Evolutionary conservation across 2,329 filamentous ascomycete species (phyloP).

Genomic region (Zopfia rhizophila): DNA sequence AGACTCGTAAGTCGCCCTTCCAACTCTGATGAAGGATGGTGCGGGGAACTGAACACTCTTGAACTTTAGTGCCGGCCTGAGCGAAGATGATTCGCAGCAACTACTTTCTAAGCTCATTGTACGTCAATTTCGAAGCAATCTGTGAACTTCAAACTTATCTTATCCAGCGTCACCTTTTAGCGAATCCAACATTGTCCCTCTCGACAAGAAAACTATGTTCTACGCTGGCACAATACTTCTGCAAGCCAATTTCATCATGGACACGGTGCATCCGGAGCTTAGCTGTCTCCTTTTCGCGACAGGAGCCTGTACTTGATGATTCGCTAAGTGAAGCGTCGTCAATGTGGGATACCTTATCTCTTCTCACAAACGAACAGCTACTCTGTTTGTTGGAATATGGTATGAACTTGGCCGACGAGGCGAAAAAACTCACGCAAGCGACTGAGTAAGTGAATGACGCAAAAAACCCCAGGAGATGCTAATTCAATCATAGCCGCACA

Average conservation of each 20-base stretch:
- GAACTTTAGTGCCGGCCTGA: constrained; percentile 35
- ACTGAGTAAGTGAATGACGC: constrained; percentile 41
- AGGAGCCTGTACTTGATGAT: constrained; percentile 61
- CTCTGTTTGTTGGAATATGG: constrained; percentile 73
- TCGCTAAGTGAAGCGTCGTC: constrained; percentile 57
- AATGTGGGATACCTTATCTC: constrained; percentile 57
- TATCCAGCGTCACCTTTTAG: constrained; percentile 43
- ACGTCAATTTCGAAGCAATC: constrained; percentile 8
- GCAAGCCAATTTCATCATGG: constrained; percentile 76
- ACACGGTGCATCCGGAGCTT: constrained; percentile 72
- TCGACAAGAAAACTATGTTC: constrained; percentile 80
- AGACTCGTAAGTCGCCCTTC: constrained; percentile 74
- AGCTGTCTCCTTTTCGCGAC: constrained; percentile 65
- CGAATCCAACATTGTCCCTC: constrained; percentile 60
- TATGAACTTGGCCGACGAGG: constrained; percentile 71
- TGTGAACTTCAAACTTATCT: constrained; percentile 12
- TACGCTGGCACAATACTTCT: constrained; percentile 79
- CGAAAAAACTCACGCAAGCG: constrained; percentile 74
- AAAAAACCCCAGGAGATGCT: no score
- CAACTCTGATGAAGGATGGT: background rate
- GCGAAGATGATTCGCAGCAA: constrained; percentile 47
- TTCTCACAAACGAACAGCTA: constrained; percentile 62
- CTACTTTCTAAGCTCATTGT: constrained; percentile 50
- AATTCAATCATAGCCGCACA: constrained; percentile 43
- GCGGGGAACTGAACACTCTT: no score